These are phyloP conservation scores for Tricholoma sp. DNA, from an alignment of 768 basidiomycete species.

Conservation along the genomic window DNA sequence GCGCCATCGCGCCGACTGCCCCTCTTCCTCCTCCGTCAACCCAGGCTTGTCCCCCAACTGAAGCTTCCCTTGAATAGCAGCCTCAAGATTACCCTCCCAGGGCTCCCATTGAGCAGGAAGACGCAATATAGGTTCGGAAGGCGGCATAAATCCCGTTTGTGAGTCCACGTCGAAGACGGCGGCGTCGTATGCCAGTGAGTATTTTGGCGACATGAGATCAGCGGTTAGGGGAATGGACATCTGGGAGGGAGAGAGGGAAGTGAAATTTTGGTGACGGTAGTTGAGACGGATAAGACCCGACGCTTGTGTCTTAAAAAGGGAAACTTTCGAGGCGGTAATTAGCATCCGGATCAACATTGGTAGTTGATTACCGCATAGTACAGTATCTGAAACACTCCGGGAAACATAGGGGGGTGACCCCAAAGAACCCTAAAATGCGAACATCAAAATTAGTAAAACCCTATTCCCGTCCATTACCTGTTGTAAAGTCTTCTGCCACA, in stretches of 20 bases:
- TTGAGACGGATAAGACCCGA: too few relatives aligned
- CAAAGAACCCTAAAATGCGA: too few relatives aligned
- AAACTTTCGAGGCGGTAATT: too few relatives aligned
- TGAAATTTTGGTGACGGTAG: too few relatives aligned
- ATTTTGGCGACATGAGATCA: not conserved
- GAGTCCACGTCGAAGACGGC: conserved; percentile 79
- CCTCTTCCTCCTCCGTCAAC: conserved; percentile 34
- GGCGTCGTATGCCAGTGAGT: not conserved
- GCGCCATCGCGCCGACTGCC: conserved; percentile 50
- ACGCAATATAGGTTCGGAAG: conserved; percentile 58
- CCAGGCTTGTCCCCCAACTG: conserved; percentile 53
- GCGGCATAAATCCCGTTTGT: conserved; percentile 88
- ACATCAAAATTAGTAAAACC: too few relatives aligned
- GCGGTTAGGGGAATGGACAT: not conserved
- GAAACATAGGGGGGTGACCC: too few relatives aligned
- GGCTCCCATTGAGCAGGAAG: conserved; percentile 58
- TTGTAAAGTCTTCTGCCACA: too few relatives aligned
- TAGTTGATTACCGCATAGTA: too few relatives aligned
- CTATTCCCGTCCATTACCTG: too few relatives aligned
- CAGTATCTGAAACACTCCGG: too few relatives aligned
- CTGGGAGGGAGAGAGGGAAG: not conserved
- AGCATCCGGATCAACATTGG: too few relatives aligned
- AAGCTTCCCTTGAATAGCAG: conserved; percentile 42
- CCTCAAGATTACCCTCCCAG: conserved; percentile 66
- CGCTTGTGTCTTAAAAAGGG: too few relatives aligned